Evolutionary conservation across 202 grass and related monocot genomes (phyloP), one percentile per base, ranked within the genome.

Genomic region (Carex arenaria): DNA sequence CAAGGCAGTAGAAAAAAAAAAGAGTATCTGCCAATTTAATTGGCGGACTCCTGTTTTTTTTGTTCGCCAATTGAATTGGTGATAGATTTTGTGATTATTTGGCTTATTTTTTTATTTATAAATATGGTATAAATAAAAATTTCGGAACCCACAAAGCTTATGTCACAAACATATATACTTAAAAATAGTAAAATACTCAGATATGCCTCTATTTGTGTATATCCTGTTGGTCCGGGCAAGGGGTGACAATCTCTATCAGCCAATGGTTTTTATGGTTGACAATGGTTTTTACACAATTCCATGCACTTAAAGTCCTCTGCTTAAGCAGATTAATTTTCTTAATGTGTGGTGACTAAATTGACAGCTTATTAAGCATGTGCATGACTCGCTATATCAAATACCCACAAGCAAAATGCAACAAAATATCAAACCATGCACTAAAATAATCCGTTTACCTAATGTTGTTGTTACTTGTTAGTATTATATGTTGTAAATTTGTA

Each of bases 391-490:
- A 57, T 10, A 10, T 18, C 5, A 22, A 36, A 36, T 17, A 57
- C 9, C 18, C 14, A 32, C 8, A 74, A 59, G 30, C 30, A 78
- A 59, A 56, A 59, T 78, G 15, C 52, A 59, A n/a, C 9, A 59
- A 15, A 57, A 57, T 57, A 57, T 78, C 63, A 54, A 67, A 47
- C 61, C 23, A 40, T 82, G 23, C 22, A 81, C 43, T 82, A 56
- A n/a, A n/a, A n/a, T n/a, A n/a, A n/a, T n/a, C 12, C 63, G 42
- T 82, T n/a, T n/a, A 82, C 63, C 63, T 82, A 69, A 82, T 82
- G 80, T 38, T 68, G 14, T 56, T 13, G 0, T 68, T 54, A 67
- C n/a, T n/a, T n/a, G n/a, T n/a, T n/a, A n/a, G 32, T 53, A 30
- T 82, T 69, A 36, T 51, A 64, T 43, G 38, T 31, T 30, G 30